Percentiles rank a stretch among this genome's conserved stretches.
Evolutionary conservation across 2,329 filamentous ascomycete genomes (phyloP).

Genomic region (Scytalidium lignicola): DNA sequence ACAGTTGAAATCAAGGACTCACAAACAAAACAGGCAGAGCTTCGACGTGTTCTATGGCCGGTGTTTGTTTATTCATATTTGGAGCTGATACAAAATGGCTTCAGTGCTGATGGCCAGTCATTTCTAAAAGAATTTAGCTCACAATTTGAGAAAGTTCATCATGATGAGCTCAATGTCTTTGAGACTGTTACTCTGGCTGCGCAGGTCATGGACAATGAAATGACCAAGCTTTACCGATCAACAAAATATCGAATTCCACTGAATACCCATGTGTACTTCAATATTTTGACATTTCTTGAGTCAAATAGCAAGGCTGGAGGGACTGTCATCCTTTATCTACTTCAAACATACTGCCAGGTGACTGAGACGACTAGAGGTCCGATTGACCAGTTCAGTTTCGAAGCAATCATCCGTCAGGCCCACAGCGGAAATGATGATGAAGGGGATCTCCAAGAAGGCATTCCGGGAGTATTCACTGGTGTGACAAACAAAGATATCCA

Average conservation of each 20-base stretch:
- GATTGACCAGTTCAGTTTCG: conserved; percentile 59
- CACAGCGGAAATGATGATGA: conserved; percentile 54
- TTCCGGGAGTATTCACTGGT: conserved; percentile 57
- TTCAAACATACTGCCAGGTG: conserved; percentile 56
- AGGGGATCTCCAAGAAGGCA: conserved; percentile 57
- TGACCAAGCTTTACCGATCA: conserved; percentile 74
- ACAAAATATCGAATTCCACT: conserved; percentile 88
- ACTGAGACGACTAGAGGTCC: conserved; percentile 56
- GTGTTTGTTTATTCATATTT: conserved; percentile 91
- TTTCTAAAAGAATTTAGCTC: conserved; percentile 66
- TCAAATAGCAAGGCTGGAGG: conserved; percentile 79
- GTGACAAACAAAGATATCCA: conserved; percentile 56
- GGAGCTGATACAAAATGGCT: conserved; percentile 68
- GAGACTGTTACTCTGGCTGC: conserved; percentile 68
- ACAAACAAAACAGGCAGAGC: conserved; percentile 59
- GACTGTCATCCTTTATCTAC: conserved; percentile 67
- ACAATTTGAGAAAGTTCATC: conserved; percentile 71
- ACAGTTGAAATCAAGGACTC: conserved; percentile 11
- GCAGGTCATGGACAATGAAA: conserved; percentile 70
- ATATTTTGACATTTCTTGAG: conserved; percentile 83
- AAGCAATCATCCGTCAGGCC: conserved; percentile 51
- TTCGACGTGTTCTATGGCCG: conserved; percentile 85
- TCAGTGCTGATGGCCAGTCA: conserved; percentile 63
- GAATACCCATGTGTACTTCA: conserved; percentile 78
- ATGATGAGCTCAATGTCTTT: conserved; percentile 74